Base-by-base conservation (phyloP, 805 yeast species). In the Candida bentonensis region DNA sequence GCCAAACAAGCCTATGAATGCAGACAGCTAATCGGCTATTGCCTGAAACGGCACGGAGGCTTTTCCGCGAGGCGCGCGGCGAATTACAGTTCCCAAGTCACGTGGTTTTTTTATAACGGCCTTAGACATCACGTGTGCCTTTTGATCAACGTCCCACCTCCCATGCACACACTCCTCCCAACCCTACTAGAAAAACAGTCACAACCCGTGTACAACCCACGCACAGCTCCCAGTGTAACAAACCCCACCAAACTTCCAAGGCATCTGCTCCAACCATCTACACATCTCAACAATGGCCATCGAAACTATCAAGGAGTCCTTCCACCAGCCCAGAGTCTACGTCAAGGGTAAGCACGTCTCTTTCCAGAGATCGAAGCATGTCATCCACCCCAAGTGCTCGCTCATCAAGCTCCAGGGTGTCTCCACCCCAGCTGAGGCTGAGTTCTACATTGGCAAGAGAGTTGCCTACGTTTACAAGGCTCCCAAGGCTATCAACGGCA, bases 331-430 rank as follows among this genome's bases (percentile, higher is more conserved):
- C 7, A 30, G 57, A 56, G 49, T 92, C 77, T 92, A 92, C 96
- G 97, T 92, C 75, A 92, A 89, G 82, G 98, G 97, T 76, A 92
- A 89, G 82, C 98, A 92, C 83, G 70, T 92, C 68, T 88, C 96
- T 64, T 92, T 89, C 94, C 97, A 92, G 80, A 94, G 98, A 78
- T 87, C 96, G 63, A 92, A 92, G 87, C 79, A 79, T 72, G 85
- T 82, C 69, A 87, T 81, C 82, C 85, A 92, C 94, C 96, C 98
- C 72, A 82, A 85, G 77, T 84, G 84, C 63, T 92, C 98, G 56
- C 79, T 92, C 72, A 76, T 92, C 70, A 84, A 92, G 78, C 82
- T 89, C 66, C 98, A 92, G 78, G 95, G 95, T 73, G 98, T 92
- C 63, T 69, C 80, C 55, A 67, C 74, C 67, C 76, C 95, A 63